These are phyloP conservation scores for Conticribra weissflogii DNA, from an alignment of 108 stramenopile genomes.

Conservation along the genomic window DNA sequence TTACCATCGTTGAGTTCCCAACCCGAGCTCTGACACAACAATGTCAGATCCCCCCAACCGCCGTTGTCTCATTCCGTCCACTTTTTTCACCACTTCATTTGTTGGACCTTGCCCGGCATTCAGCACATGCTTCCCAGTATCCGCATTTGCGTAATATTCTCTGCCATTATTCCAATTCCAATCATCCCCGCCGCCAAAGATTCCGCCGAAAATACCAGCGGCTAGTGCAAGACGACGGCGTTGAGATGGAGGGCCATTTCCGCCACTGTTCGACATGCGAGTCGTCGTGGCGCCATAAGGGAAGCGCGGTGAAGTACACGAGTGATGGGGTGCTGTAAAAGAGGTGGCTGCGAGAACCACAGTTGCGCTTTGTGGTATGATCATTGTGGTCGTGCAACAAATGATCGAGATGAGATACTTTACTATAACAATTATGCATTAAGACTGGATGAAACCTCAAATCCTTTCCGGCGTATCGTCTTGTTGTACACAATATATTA, in stretches of 20 bases:
- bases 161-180: neutral
- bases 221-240: slow-evolving; percentile 15
- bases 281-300: neutral
- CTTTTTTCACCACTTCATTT: slow-evolving; percentile 68
- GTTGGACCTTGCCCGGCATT: slow-evolving; percentile 58
- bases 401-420: too few species aligned
- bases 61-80: slow-evolving; percentile 80
- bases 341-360: slow-evolving; percentile 1
- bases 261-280: neutral
- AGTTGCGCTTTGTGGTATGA: neutral
- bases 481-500: too few species aligned
- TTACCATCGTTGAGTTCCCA: slow-evolving; percentile 84
- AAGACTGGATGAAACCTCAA: too few species aligned
- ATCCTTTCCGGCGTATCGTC: too few species aligned
- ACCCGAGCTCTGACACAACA: slow-evolving; percentile 75
- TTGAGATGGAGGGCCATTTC: slow-evolving; percentile 14
- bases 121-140: neutral
- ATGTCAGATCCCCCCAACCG: slow-evolving; percentile 83
- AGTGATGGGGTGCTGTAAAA: neutral
- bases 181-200: slow-evolving; percentile 46
- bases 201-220: slow-evolving; percentile 52
- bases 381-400: neutral
- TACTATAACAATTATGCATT: too few species aligned
- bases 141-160: slow-evolving; percentile 33
- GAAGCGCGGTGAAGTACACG: neutral